Percentiles rank a stretch among this genome's conserved stretches.
These are phyloP conservation scores for Penicillium frequentans DNA, from an alignment of 2,329 filamentous ascomycete species.

Conservation along the genomic window DNA sequence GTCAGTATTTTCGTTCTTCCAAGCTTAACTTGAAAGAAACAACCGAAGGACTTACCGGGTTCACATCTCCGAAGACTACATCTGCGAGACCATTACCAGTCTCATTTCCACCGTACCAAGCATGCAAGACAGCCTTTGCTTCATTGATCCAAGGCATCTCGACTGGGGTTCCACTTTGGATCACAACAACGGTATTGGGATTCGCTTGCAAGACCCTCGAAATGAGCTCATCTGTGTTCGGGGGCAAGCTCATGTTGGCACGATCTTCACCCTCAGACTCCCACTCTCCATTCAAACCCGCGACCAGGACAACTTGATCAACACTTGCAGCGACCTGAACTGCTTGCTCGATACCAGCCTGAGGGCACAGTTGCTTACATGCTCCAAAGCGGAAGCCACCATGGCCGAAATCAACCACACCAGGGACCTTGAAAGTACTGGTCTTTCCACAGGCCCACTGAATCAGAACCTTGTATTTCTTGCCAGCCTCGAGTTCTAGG, in stretches of 20 bases:
- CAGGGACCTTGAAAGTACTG: slow-evolving; percentile 51
- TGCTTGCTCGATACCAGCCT: neutral
- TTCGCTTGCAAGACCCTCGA: slow-evolving; percentile 60
- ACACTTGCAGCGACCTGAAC: slow-evolving; percentile 42
- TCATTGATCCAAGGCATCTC: slow-evolving; percentile 35
- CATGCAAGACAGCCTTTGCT: slow-evolving; percentile 59
- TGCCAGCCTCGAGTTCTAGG: slow-evolving; percentile 56
- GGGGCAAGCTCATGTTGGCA: slow-evolving; percentile 48
- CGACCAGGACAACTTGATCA: slow-evolving; percentile 73
- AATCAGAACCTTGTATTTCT: slow-evolving; percentile 57
- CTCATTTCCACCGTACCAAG: slow-evolving; percentile 76
- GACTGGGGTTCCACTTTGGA: slow-evolving; percentile 68
- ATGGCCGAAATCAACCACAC: slow-evolving; percentile 50
- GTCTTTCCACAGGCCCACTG: slow-evolving; percentile 59
- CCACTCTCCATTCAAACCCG: slow-evolving; percentile 50
- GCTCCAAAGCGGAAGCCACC: slow-evolving; percentile 62
- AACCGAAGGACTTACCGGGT: slow-evolving; percentile 43
- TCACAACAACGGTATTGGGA: slow-evolving; percentile 64
- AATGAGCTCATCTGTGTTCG: slow-evolving; percentile 53
- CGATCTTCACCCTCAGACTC: slow-evolving; percentile 50
- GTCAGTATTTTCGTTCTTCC: neutral
- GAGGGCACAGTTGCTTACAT: slow-evolving; percentile 40
- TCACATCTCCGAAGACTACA: slow-evolving; percentile 65
- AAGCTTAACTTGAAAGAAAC: no score
- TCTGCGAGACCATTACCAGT: slow-evolving; percentile 71